Evolutionary conservation across 305 asterid genomes (phyloP).

Genomic region (Fraxinus xanthoxyloides): DNA sequence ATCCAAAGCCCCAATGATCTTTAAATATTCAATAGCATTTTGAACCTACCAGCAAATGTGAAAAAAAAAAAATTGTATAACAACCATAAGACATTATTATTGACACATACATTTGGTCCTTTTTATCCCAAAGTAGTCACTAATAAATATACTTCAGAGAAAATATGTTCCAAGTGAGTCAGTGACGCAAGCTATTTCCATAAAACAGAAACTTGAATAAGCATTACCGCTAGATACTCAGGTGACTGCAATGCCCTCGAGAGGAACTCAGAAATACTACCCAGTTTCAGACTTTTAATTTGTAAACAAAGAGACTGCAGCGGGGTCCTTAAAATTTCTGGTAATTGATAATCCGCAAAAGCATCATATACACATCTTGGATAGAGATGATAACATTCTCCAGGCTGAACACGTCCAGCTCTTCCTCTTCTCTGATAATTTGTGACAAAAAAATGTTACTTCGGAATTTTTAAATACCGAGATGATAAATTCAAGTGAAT

Average conservation of each 20-base stretch:
- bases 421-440: slow-evolving; percentile 89
- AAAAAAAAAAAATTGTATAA: slow-evolving; percentile 10
- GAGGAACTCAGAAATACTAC: slow-evolving; percentile 82
- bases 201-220: slow-evolving; percentile 26
- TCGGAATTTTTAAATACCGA: neutral
- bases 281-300: slow-evolving; percentile 88
- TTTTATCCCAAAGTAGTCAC: slow-evolving; percentile 14
- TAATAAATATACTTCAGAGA: slow-evolving; percentile 12
- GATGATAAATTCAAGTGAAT: slow-evolving; percentile 11
- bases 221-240: slow-evolving; percentile 80
- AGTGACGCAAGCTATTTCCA: slow-evolving; percentile 17
- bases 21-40: slow-evolving; percentile 89
- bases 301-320: slow-evolving; percentile 95
- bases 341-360: slow-evolving; percentile 83
- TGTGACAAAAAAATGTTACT: slow-evolving; percentile 1
- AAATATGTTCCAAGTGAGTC: slow-evolving; percentile 2
- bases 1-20: slow-evolving; percentile 89
- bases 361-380: slow-evolving; percentile 83
- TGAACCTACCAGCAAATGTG: slow-evolving; percentile 55
- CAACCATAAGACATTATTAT: slow-evolving; percentile 7
- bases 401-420: slow-evolving; percentile 99
- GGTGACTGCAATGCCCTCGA: slow-evolving; percentile 92
- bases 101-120: slow-evolving; percentile 3
- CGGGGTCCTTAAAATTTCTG: slow-evolving; percentile 95
- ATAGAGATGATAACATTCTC: slow-evolving; percentile 92